Conservation (phyloP, 2,329 filamentous ascomycete species). For the Penicillium sclerotigenum region DNA sequence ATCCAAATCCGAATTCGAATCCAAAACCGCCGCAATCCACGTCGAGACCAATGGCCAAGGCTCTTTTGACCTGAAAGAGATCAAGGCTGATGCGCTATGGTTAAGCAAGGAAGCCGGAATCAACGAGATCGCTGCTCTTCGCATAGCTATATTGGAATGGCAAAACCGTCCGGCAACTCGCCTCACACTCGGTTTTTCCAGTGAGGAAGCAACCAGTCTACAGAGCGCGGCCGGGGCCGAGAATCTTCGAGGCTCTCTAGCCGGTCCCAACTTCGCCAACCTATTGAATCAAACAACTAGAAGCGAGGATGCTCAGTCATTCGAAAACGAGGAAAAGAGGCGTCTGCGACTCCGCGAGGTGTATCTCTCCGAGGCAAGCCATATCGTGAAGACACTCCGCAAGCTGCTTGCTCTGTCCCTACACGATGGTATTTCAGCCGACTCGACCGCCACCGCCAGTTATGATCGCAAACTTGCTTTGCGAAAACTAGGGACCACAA, state of each 20-base stretch:
- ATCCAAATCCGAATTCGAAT: constrained; percentile 71
- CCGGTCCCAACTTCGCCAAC: constrained; percentile 35
- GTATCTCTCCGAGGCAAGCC: constrained; percentile 69
- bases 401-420: constrained; percentile 39
- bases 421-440: constrained; percentile 21
- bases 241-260: constrained; percentile 58
- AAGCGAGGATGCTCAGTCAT: constrained; percentile 43
- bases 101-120: constrained; percentile 73
- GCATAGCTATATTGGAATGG: constrained; percentile 77
- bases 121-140: constrained; percentile 77
- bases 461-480: constrained; percentile 20
- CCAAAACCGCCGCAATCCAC: constrained; percentile 82
- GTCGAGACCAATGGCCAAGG: constrained; percentile 65
- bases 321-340: constrained; percentile 61
- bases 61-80: constrained; percentile 68
- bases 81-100: constrained; percentile 85
- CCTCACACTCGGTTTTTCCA: constrained; percentile 68
- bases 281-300: constrained; percentile 31
- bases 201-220: constrained; percentile 73
- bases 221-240: constrained; percentile 68
- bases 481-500: constrained; percentile 26
- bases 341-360: constrained; percentile 66
- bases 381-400: constrained; percentile 64
- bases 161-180: constrained; percentile 74
- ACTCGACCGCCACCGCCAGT: constrained; percentile 6